Percentiles rank a stretch among this genome's conserved stretches.
phyloP scores from a whole-genome alignment of 805 yeast species.

The Millerozyma miso region DNA sequence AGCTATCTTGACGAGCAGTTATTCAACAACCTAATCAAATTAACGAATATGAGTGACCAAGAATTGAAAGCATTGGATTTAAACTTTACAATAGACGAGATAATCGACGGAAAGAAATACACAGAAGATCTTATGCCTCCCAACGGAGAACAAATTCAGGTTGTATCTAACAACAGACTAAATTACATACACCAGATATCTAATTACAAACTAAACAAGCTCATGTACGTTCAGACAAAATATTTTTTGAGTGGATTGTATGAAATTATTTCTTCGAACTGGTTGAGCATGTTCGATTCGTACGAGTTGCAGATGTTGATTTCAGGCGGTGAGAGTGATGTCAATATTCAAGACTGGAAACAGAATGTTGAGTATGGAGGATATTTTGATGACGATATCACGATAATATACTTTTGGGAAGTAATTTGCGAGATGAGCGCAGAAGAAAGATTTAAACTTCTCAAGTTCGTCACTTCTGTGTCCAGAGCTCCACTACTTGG shows the following conservation, averaged over 20 bases:
- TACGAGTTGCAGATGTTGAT: conserved; percentile 79
- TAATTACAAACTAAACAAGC: conserved; percentile 68
- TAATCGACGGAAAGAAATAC: conserved; percentile 31
- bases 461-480: conserved; percentile 89
- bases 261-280: conserved; percentile 60
- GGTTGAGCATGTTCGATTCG: conserved; percentile 86
- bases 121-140: conserved; percentile 55
- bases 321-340: conserved; percentile 69
- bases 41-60: conserved; percentile 49
- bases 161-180: conserved; percentile 56
- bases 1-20: conserved; percentile 64
- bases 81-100: conserved; percentile 60
- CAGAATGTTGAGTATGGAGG: conserved; percentile 65
- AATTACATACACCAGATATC: conserved; percentile 76
- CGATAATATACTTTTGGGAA: conserved; percentile 69
- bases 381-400: conserved; percentile 48
- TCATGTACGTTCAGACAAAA: conserved; percentile 53
- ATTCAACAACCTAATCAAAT: conserved; percentile 58
- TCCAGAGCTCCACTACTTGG: conserved; percentile 91
- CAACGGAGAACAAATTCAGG: conserved; percentile 54
- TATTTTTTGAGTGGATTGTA: conserved; percentile 68
- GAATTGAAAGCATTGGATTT: conserved; percentile 60
- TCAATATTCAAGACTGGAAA: conserved; percentile 68
- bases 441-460: conserved; percentile 58
- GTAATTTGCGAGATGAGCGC: conserved; percentile 63